Conservation (phyloP, 176 grass and related monocot genomes). For the Alloteropsis semialata region DNA sequence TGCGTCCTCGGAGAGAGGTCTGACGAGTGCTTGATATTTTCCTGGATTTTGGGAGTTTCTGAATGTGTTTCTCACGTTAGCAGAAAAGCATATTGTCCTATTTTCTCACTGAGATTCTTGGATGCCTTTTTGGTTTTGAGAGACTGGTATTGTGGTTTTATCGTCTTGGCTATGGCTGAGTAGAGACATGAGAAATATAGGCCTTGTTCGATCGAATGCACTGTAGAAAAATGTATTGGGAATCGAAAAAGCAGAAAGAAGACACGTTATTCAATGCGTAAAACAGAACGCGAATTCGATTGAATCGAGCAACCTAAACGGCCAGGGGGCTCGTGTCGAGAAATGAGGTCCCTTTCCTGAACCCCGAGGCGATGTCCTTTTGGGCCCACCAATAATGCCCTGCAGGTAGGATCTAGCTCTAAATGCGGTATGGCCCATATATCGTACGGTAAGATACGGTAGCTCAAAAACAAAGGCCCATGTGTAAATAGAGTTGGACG, state of each 20-base stretch:
- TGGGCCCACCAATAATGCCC: slow-evolving; percentile 13
- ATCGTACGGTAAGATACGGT: too few relatives aligned
- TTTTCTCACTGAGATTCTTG: neutral
- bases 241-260: too few relatives aligned
- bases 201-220: too few relatives aligned
- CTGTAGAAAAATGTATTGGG: too few relatives aligned
- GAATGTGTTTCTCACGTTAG: neutral
- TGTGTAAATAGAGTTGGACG: too few relatives aligned
- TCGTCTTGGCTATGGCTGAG: too few relatives aligned
- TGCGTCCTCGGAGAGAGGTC: neutral
- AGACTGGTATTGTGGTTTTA: too few relatives aligned
- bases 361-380: neutral
- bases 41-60: neutral
- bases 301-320: too few relatives aligned
- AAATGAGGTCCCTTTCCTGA: neutral
- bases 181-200: neutral
- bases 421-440: neutral
- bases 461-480: too few relatives aligned
- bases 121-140: too few relatives aligned
- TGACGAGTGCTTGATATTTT: neutral
- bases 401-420: neutral
- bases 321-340: neutral
- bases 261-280: too few relatives aligned
- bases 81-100: neutral
- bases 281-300: too few relatives aligned